phyloP scores from a whole-genome alignment of 2,329 filamentous ascomycete species.

The Paraconiothyrium brasiliense region DNA sequence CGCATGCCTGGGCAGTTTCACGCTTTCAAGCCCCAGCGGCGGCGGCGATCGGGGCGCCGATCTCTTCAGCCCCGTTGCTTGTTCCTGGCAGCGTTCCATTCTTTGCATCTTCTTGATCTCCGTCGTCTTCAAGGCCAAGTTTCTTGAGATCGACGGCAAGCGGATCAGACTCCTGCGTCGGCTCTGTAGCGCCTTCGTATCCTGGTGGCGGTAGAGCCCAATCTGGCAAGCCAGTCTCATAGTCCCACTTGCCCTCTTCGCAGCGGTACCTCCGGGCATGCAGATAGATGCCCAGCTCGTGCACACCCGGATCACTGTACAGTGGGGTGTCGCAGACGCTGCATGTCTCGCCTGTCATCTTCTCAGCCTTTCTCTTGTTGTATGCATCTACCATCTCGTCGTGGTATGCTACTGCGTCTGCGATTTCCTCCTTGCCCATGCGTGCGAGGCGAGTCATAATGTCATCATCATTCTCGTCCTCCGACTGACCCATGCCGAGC shows the following conservation, averaged over 20 bases:
- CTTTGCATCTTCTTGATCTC: conserved; percentile 26
- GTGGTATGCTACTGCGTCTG: conserved; percentile 90
- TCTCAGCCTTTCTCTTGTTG: conserved; percentile 89
- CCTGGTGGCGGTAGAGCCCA: conserved; percentile 88
- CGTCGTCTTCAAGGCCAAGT: conserved; percentile 47
- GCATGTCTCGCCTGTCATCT: conserved; percentile 87
- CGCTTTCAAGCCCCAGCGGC: conserved; percentile 19
- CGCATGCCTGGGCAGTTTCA: conserved; percentile 2
- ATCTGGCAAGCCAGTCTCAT: conserved; percentile 80
- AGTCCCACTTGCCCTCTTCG: conserved; percentile 83
- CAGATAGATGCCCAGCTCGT: conserved; percentile 92
- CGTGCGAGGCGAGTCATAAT: conserved; percentile 84
- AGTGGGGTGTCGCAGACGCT: conserved; percentile 84
- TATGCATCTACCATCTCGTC: conserved; percentile 93
- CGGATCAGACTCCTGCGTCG: conserved; percentile 61
- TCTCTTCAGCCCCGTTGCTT: conserved; percentile 1
- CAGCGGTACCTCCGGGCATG: conserved; percentile 93
- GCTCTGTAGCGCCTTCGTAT: conserved; percentile 74
- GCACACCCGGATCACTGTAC: conserved; percentile 89
- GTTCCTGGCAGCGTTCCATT: background rate
- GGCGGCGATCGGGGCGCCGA: conserved; percentile 16
- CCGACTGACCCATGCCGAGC: conserved; percentile 74
- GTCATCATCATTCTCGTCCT: conserved; percentile 81
- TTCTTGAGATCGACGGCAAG: conserved; percentile 55
- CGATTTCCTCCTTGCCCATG: conserved; percentile 95